Percentiles rank a stretch among this genome's conserved stretches.
phyloP scores from a whole-genome alignment of 1,284 basidiomycete species.

The Tylopilus microsporus region DNA sequence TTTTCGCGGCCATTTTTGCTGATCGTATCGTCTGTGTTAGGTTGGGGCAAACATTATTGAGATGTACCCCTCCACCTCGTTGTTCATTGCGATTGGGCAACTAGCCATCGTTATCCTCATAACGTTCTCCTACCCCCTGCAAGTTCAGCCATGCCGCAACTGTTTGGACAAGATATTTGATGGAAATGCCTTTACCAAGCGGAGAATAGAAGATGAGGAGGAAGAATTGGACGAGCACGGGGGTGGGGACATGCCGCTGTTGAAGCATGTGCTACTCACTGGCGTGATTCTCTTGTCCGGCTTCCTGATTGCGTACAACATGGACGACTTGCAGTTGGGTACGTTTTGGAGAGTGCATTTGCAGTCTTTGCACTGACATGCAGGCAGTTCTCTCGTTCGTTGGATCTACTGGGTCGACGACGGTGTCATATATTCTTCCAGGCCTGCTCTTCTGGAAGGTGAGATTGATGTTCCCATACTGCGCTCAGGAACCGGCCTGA shows the following conservation, averaged over 20 bases:
- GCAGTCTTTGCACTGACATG: conserved; percentile 16
- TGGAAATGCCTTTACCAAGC: conserved; percentile 33
- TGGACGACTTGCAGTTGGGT: conserved; percentile 83
- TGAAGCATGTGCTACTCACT: conserved; percentile 77
- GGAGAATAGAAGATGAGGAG: conserved; percentile 41
- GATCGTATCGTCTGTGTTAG: conserved; percentile 32
- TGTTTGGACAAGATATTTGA: conserved; percentile 88
- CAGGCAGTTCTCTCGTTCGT: conserved; percentile 86
- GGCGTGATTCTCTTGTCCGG: conserved; percentile 64
- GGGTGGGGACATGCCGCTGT: conserved; percentile 59
- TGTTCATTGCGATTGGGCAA: conserved; percentile 91
- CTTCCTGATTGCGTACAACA: conserved; percentile 77
- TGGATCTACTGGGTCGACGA: conserved; percentile 94
- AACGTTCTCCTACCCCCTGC: conserved; percentile 87
- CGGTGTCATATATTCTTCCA: conserved; percentile 95
- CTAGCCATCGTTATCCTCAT: conserved; percentile 90
- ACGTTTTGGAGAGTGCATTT: conserved; percentile 29
- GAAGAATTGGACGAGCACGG: conserved; percentile 50
- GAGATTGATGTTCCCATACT: conserved; percentile 17
- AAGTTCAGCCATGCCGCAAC: conserved; percentile 90
- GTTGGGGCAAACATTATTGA: conserved; percentile 90
- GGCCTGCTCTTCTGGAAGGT: conserved; percentile 84
- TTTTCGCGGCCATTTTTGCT: conserved; percentile 4
- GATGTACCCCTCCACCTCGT: conserved; percentile 91
- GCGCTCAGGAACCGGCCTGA: conserved; percentile 6